These are phyloP conservation scores for Aspergillus sparsus DNA, from an alignment of 495 filamentous ascomycete genomes.

Conservation along the genomic window DNA sequence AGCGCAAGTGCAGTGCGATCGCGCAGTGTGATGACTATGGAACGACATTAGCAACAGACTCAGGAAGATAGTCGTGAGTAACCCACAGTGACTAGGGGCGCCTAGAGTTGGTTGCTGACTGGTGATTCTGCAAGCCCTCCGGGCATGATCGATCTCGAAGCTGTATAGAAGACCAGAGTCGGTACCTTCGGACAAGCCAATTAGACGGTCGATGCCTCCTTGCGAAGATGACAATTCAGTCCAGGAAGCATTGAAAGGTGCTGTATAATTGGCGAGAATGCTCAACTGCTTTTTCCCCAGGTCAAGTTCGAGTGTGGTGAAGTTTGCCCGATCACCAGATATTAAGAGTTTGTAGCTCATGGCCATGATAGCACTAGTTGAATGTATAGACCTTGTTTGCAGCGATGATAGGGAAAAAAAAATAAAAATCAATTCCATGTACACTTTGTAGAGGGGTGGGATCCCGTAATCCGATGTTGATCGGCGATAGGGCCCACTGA, in stretches of 20 bases:
- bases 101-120: neutral
- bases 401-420: no score
- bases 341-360: neutral
- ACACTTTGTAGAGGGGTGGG: no score
- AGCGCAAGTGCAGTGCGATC: neutral
- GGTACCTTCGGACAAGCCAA: neutral
- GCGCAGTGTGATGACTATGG: neutral
- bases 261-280: neutral
- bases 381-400: no score
- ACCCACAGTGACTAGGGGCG: neutral
- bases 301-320: neutral
- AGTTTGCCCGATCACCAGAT: neutral
- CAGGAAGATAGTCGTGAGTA: neutral
- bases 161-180: neutral
- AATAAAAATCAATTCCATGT: no score
- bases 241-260: neutral
- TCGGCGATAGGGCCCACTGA: no score
- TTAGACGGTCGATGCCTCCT: neutral
- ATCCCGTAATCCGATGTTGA: no score
- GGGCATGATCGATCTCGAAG: neutral
- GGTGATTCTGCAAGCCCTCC: neutral
- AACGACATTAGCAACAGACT: neutral
- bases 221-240: neutral
- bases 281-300: neutral
- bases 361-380: neutral